Conservation (phyloP, 106 monocot species). For the Platanthera guangdongensis region DNA sequence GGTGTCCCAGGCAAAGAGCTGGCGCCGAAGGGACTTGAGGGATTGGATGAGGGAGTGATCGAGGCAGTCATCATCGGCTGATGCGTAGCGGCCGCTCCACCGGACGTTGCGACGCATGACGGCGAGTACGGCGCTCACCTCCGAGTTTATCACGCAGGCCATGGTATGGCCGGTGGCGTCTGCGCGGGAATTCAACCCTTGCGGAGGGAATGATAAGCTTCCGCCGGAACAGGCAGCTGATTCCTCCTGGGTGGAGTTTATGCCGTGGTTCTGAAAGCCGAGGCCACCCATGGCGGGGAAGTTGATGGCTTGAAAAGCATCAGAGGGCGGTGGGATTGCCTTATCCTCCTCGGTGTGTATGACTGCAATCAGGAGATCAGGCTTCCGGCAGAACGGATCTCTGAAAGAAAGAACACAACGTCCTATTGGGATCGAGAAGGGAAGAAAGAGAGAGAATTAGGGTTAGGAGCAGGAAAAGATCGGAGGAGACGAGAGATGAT, state of each 20-base stretch:
- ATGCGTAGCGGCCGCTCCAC: conserved; percentile 38
- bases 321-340: neutral
- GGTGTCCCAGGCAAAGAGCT: conserved; percentile 33
- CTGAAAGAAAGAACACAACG: neutral
- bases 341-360: neutral
- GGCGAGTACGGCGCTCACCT: conserved; percentile 53
- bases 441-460: too few species aligned
- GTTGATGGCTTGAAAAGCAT: neutral
- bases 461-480: too few species aligned
- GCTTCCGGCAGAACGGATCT: neutral
- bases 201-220: neutral
- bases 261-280: neutral
- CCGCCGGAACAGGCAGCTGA: conserved; percentile 10
- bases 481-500: too few species aligned
- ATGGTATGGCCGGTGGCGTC: conserved; percentile 14
- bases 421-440: neutral
- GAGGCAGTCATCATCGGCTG: conserved; percentile 35
- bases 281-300: neutral
- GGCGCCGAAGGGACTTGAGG: conserved; percentile 54
- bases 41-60: conserved; percentile 60
- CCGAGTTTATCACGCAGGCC: conserved; percentile 54
- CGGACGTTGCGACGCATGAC: conserved; percentile 78
- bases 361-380: neutral
- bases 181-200: neutral
- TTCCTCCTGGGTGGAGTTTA: conserved; percentile 4